Evolutionary conservation across 768 basidiomycete species (phyloP).

Genomic region (Pleurotus giganteus): DNA sequence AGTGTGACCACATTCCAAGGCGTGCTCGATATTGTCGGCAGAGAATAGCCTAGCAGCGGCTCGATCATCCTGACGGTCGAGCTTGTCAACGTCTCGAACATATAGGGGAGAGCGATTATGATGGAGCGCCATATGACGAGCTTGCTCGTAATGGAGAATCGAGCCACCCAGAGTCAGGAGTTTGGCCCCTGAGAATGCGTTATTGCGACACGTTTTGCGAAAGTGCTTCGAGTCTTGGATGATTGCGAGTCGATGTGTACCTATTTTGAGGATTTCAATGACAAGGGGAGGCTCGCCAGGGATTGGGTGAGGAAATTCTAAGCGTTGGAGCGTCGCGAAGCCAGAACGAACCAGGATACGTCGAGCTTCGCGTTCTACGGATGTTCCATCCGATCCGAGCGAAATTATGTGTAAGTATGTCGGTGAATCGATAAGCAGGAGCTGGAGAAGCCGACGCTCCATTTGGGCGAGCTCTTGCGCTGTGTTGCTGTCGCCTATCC

Average conservation of each 20-base stretch:
- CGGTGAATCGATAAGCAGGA: background rate
- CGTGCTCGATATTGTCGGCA: conserved; percentile 19
- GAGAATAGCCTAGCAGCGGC: conserved; percentile 33
- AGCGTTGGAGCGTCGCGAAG: background rate
- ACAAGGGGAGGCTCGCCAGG: background rate
- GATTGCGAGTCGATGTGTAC: conserved; percentile 16
- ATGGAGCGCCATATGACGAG: conserved; percentile 16
- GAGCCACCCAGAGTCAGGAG: conserved; percentile 22
- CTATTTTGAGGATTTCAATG: background rate
- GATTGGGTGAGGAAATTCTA: background rate
- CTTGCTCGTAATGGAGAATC: conserved; percentile 15
- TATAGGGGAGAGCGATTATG: conserved; percentile 21
- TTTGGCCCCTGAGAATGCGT: conserved; percentile 30
- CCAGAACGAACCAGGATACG: background rate
- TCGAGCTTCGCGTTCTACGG: conserved; percentile 1
- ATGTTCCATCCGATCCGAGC: conserved; percentile 10
- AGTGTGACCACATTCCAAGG: conserved; percentile 13
- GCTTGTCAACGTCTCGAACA: conserved; percentile 26
- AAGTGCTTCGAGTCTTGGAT: conserved; percentile 36
- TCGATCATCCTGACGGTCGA: conserved; percentile 35
- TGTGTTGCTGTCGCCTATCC: background rate
- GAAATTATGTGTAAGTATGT: conserved; percentile 3
- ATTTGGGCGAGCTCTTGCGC: background rate
- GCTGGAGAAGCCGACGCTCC: background rate
- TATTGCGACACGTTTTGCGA: conserved; percentile 32